These are phyloP conservation scores for Fusarium longipes DNA, from an alignment of 2,329 filamentous ascomycete genomes.

Conservation along the genomic window DNA sequence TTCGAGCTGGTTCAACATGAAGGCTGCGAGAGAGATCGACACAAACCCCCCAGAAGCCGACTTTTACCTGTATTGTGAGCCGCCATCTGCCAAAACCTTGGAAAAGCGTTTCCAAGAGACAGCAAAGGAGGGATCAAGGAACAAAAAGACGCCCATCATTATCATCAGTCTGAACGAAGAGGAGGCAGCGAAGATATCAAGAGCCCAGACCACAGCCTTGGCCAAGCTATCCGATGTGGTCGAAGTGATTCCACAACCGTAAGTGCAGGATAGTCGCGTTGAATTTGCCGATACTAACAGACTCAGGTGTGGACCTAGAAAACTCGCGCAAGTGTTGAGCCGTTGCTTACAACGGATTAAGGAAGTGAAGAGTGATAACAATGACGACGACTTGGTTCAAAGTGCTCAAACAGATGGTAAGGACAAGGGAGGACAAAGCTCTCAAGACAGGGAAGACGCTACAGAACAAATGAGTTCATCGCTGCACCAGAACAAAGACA, in stretches of 20 bases:
- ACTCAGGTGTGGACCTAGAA: slow-evolving; percentile 45
- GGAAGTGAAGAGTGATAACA: background rate
- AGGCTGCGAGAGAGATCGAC: slow-evolving; percentile 36
- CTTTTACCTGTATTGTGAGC: slow-evolving; percentile 47
- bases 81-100: slow-evolving; percentile 30
- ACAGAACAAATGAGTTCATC: slow-evolving; percentile 3
- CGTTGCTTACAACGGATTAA: slow-evolving; percentile 36
- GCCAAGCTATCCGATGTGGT: slow-evolving; percentile 43
- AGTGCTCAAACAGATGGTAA: background rate
- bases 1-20: slow-evolving; percentile 52
- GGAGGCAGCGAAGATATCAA: slow-evolving; percentile 45
- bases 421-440: background rate
- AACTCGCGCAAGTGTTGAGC: slow-evolving; percentile 46
- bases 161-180: slow-evolving; percentile 48
- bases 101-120: slow-evolving; percentile 31
- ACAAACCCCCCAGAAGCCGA: slow-evolving; percentile 26
- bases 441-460: background rate
- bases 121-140: background rate
- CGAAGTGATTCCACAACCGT: slow-evolving; percentile 50
- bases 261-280: slow-evolving; percentile 1
- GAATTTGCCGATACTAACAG: background rate
- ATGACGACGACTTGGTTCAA: background rate
- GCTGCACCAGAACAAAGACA: background rate
- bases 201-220: slow-evolving; percentile 38
- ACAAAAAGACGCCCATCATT: slow-evolving; percentile 41